Evolutionary conservation across 768 basidiomycete species (phyloP), one percentile per base, ranked within the genome.

Genomic region (Boletus eberwhitei): DNA sequence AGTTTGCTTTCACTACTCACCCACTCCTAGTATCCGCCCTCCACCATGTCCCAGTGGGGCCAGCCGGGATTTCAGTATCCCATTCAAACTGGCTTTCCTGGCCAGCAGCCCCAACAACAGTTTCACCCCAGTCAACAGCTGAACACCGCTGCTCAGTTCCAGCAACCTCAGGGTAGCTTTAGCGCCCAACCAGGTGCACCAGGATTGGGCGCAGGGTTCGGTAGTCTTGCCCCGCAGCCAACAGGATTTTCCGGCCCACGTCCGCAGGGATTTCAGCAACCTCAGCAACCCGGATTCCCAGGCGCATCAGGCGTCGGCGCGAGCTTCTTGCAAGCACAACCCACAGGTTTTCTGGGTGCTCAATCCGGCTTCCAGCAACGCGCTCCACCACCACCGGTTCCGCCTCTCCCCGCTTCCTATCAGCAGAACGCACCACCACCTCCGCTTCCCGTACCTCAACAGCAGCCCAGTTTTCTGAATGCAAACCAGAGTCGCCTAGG

Each of bases 21-120:
- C 29, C 29, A 9, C 29, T 29, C 29, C 9, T 43, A 43, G 49
- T 17, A 12, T 55, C 17, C 1, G 6, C 7, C 17, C 13, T 29
- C 29, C 65, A 75, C 63, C 66, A 90, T 91, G 89, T 82, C 87
- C 64, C 88, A 89, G 72, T 91, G 89, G 87, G 78, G 77, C 49
- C 86, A 85, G 69, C 80, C 79, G 22, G 82, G 83, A 35, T 86
- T 76, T 64, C 88, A 90, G 72, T 86, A 87, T 65, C 85, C 89
- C 32, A 74, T 85, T 69, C 87, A 87, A 60, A 87, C 88, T 3
- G 88, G 87, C 14, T 86, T 80, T 69, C 79, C 74, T 55, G 66
- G 64, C 48, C 64, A 63, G 52, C 78, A 78, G 60, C 77, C 75
- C 29, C 82, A 82, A 55, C 78, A 77, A 60, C 73, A 68, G 16